phyloP scores from a whole-genome alignment of 1,284 basidiomycete species.

The Sporisorium scitamineum region DNA sequence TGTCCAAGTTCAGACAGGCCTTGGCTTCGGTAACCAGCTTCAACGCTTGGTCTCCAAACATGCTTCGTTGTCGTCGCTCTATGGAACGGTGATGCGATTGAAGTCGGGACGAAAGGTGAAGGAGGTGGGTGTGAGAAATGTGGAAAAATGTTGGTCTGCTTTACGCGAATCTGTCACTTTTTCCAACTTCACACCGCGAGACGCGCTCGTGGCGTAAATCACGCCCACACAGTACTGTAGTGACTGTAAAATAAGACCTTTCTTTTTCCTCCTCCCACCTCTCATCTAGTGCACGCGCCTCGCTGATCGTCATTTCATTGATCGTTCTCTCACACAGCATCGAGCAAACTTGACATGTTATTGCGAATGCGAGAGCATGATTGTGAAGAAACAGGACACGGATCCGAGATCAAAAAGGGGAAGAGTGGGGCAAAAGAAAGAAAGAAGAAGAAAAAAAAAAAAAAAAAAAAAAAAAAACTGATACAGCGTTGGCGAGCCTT shows the following conservation, averaged over 20 bases:
- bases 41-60: conserved; percentile 83
- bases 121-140: neutral
- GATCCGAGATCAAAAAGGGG: conserved; percentile 6
- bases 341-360: conserved; percentile 6
- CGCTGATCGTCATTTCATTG: neutral
- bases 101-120: neutral
- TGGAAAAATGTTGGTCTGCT: conserved; percentile 13
- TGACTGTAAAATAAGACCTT: too few relatives aligned
- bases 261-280: conserved; percentile 1
- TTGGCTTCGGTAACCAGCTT: conserved; percentile 87
- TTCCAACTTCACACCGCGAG: conserved; percentile 2
- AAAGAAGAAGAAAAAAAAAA: neutral
- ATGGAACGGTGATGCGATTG: neutral
- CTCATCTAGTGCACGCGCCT: neutral
- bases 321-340: neutral
- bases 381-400: neutral
- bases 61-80: conserved; percentile 42
- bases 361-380: conserved; percentile 18
- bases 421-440: neutral
- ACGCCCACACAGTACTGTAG: too few relatives aligned
- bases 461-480: neutral
- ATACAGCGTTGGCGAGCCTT: neutral
- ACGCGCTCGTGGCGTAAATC: conserved; percentile 17
- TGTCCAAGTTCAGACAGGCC: conserved; percentile 82
- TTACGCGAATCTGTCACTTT: conserved; percentile 12